A percentile compares a stretch with the other conserved stretches of the same genome.
These are phyloP conservation scores for Solanum hybrid DNA, from an alignment of 305 asterid genomes.

Conservation along the genomic window DNA sequence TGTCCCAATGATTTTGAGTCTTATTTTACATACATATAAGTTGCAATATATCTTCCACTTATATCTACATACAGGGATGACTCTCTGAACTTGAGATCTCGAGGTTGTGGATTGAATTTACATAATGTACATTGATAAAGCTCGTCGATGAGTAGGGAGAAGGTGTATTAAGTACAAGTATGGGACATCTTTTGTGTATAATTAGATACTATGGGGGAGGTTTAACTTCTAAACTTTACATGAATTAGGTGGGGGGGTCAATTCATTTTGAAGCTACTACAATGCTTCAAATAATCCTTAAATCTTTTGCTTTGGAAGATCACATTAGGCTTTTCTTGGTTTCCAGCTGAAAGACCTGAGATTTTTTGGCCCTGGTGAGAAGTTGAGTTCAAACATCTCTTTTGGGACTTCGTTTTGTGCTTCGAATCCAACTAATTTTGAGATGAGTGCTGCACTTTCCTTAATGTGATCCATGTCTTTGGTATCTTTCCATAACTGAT, in stretches of 20 bases:
- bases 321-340: constrained; percentile 36
- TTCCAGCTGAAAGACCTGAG: constrained; percentile 56
- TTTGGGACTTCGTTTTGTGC: constrained; percentile 48
- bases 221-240: neutral
- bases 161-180: neutral
- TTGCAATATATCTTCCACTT: neutral
- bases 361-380: constrained; percentile 36
- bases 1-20: constrained; percentile 5
- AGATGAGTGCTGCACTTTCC: constrained; percentile 68
- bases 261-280: constrained; percentile 4
- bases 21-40: constrained; percentile 1
- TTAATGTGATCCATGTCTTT: constrained; percentile 50
- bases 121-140: neutral
- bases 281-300: constrained; percentile 3
- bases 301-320: constrained; percentile 12
- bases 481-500: constrained; percentile 50
- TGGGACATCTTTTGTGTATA: neutral
- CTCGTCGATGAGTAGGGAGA: neutral
- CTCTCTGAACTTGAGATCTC: neutral
- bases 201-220: neutral
- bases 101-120: constrained; percentile 4
- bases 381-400: constrained; percentile 79
- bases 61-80: constrained; percentile 2
- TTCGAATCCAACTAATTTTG: constrained; percentile 60
- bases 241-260: neutral